Evolutionary conservation across 2,329 filamentous ascomycete species (phyloP), one percentile per base, ranked within the genome.

Genomic region (Phoma sp.): DNA sequence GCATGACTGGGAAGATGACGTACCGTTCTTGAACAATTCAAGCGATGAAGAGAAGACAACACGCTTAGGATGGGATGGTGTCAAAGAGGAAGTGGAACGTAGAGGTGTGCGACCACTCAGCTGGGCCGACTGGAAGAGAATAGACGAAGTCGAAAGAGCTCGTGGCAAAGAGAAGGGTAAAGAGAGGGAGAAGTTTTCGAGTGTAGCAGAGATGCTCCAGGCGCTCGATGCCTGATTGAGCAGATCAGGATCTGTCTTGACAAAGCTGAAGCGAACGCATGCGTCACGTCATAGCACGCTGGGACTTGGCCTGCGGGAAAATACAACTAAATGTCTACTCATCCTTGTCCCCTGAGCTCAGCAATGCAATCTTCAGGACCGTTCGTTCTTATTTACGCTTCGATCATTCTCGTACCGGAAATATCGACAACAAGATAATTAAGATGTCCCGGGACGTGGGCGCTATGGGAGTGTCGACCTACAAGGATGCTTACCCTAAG

Each of bases 51-150:
- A 68, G 69, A 54, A 51, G 13, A 76, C 76, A 37, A 78, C 75
- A 22, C 78, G 78, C 7, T 66, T 79, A 19, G 94, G 93, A 0
- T 98, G 93, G 93, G 87, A 92, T 4, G 91, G 84, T 1, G 81
- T 98, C 12, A 85, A 83, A 62, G 70, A 78, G 10, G 87, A 91
- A 43, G 81, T 84, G 0, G 76, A 83, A 46, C 75, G 74, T 27
- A 79, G 79, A 55, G 84, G 84, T 2, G 80, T 88, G 4, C 81
- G 81, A 49, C 82, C 86, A 13, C 88, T 97, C 17, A 85, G 82
- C 43, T 99, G 95, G 95, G 76, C 85, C 22, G 90, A 96, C 63
- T 99, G 95, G 95, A 80, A 86, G 74, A 86, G 79, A 60, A 97
- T 99, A 60, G 92, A 99, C 74, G 76, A 77, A n/a, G 87, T 82